These are phyloP conservation scores for Lanmaoa pseudosensibilis DNA, from an alignment of 768 basidiomycete genomes.

Conservation along the genomic window DNA sequence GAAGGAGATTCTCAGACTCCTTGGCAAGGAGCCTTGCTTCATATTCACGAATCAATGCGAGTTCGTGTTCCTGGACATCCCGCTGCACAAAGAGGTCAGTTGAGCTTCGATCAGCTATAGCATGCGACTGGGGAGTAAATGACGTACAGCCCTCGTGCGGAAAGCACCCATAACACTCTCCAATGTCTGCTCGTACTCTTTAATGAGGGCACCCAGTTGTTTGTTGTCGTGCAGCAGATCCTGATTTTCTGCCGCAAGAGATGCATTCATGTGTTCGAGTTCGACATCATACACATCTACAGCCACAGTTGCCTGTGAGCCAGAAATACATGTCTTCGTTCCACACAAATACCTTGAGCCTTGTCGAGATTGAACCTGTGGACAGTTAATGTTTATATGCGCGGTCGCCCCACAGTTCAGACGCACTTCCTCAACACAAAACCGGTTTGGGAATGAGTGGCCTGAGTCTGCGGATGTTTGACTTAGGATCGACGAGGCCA, in stretches of 20 bases:
- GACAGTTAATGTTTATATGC: background rate
- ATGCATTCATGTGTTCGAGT: constrained; percentile 83
- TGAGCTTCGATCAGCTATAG: background rate
- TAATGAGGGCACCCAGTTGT: constrained; percentile 84
- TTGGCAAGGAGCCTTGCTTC: constrained; percentile 78
- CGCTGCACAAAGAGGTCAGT: constrained; percentile 49
- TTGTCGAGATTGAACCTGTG: constrained; percentile 84
- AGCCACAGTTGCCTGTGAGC: constrained; percentile 3
- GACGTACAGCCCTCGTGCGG: constrained; percentile 83
- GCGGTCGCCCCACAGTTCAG: background rate
- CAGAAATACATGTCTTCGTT: background rate
- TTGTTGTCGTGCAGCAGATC: constrained; percentile 91
- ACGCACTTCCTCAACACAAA: constrained; percentile 83
- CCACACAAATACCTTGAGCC: constrained; percentile 58
- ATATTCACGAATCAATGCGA: constrained; percentile 87
- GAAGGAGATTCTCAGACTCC: constrained; percentile 65
- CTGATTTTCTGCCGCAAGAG: constrained; percentile 81
- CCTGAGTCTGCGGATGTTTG: constrained; percentile 62
- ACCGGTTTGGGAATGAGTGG: constrained; percentile 86
- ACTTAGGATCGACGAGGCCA: background rate
- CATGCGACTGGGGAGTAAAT: background rate
- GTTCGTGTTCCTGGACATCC: constrained; percentile 90
- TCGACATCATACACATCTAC: constrained; percentile 89
- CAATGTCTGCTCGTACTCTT: constrained; percentile 95
- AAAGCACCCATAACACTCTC: constrained; percentile 94